Base-by-base conservation (phyloP, 1,139 yeast species). In the Debaryomycetaceae sp. region DNA sequence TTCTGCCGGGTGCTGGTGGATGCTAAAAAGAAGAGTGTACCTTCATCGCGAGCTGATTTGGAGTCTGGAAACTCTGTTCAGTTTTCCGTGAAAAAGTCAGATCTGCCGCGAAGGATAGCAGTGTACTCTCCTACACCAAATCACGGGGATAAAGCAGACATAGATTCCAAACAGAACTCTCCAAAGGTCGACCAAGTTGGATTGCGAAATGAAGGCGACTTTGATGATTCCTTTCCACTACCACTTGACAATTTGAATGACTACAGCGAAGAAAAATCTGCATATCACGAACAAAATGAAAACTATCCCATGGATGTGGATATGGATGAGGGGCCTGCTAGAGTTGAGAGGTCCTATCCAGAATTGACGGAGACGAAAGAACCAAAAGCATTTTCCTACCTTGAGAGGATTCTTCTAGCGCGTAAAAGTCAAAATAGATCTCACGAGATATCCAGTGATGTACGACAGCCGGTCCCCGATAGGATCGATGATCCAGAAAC, bases 1-100 rank as follows among this genome's bases (percentile, higher is more conserved):
- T 61, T 70, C 37, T 68, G 75, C 40, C 54, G 58, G 36, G 65
- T 66, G 1, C 59, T 61, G 44, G 42, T 48, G 28, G 47, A 43
- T 30, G 59, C 52, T 33, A 43, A 41, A 34, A 35, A 36, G 36
- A 37, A 24, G 24, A 17, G 13, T 5, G 15, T 7, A 13, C 26
- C 19, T 6, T 17, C 35, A 0, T 14, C 6, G 5, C 30, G 35
- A 22, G 26, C 11, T 11, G 26, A 22, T 22, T 22, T 22, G 26
- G 26, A 11, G 4, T 8, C 7, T 8, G 11, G 11, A 11, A 8
- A 2, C 11, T 3, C 26, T 11, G 11, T 11, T 3, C 11, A 22
- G 7, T 8, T 8, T 8, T 11, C 11, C 7, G 11, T 22, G 26
- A 11, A 2, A 22, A 22, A 11, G 4, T 22, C 4, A 3, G 26